These are phyloP conservation scores for Grosmannia serpens DNA, from an alignment of 2,329 filamentous ascomycete species.

Conservation along the genomic window DNA sequence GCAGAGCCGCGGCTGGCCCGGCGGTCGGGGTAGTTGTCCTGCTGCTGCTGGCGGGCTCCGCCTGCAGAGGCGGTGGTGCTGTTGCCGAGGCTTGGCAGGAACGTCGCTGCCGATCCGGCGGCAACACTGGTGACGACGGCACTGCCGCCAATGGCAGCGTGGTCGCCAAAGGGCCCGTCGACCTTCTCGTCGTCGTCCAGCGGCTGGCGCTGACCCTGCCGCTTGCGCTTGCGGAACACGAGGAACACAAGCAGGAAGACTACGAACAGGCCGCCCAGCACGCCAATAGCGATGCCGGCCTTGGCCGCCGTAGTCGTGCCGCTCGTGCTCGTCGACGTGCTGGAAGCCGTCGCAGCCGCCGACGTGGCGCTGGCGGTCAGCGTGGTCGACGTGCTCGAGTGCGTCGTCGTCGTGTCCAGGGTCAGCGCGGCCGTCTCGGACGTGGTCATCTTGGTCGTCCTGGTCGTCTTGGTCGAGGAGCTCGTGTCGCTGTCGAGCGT, in stretches of 20 bases:
- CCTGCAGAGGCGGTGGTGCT: constrained; percentile 2
- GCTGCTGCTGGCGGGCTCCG: neutral
- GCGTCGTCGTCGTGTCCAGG: constrained; percentile 1
- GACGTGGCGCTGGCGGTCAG: neutral
- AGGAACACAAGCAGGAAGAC: constrained; percentile 61
- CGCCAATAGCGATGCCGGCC: constrained; percentile 76
- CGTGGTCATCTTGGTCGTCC: neutral
- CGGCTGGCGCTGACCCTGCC: constrained; percentile 43
- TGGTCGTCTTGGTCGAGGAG: neutral
- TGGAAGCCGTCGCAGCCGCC: neutral
- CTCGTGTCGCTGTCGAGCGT: neutral
- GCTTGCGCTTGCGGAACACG: constrained; percentile 58
- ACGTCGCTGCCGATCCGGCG: constrained; percentile 53
- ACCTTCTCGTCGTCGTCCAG: constrained; percentile 55
- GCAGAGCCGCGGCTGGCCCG: constrained; percentile 36
- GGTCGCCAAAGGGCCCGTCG: constrained; percentile 26
- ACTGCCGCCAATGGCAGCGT: constrained; percentile 10
- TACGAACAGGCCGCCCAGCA: constrained; percentile 56
- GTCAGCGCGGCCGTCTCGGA: constrained; percentile 5
- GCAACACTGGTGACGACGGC: constrained; percentile 24
- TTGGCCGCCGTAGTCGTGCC: constrained; percentile 36
- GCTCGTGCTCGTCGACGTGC: neutral
- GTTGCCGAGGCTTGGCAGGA: constrained; percentile 53
- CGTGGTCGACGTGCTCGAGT: neutral
- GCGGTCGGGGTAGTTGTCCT: constrained; percentile 27